A percentile compares a stretch with the other conserved stretches of the same genome.
These are phyloP conservation scores for Trichocladium antarcticum DNA, from an alignment of 495 filamentous ascomycete genomes.

Conservation along the genomic window DNA sequence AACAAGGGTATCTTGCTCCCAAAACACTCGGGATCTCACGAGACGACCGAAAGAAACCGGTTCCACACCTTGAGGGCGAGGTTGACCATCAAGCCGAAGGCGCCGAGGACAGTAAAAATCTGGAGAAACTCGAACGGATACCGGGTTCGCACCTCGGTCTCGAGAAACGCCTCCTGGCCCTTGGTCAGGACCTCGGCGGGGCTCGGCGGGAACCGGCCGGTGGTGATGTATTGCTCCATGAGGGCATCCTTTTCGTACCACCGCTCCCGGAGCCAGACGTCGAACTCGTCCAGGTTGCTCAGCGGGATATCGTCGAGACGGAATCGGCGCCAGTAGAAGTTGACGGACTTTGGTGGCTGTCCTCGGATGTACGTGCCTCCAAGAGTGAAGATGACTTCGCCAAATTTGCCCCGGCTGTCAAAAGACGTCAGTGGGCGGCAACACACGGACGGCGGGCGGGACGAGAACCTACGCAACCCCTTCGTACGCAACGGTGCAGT, in stretches of 20 bases:
- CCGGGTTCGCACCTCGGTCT: conserved; percentile 39
- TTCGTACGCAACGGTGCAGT: conserved; percentile 78
- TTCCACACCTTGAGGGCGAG: conserved; percentile 22
- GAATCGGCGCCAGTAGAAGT: conserved; percentile 77
- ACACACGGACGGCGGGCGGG: neutral
- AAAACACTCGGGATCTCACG: conserved; percentile 1
- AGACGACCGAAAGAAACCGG: conserved; percentile 3
- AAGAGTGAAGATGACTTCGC: conserved; percentile 66
- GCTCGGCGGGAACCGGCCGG: conserved; percentile 53
- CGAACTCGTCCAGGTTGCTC: conserved; percentile 50
- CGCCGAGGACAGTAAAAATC: conserved; percentile 37
- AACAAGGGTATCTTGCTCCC: conserved; percentile 5
- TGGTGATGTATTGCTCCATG: conserved; percentile 56
- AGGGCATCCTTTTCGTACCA: conserved; percentile 76
- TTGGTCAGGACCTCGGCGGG: conserved; percentile 22
- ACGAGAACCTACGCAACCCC: conserved; percentile 53
- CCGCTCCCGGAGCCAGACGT: conserved; percentile 59
- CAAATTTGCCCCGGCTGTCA: conserved; percentile 53
- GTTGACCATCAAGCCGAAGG: conserved; percentile 27
- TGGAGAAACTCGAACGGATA: conserved; percentile 41
- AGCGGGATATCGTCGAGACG: conserved; percentile 54
- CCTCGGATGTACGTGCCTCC: conserved; percentile 64
- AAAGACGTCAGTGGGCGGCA: conserved; percentile 9
- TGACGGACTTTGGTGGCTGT: conserved; percentile 68
- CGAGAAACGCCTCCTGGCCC: conserved; percentile 31